Conservation (phyloP, 2,329 filamentous ascomycete species). For the Sclerotinia nivalis region DNA sequence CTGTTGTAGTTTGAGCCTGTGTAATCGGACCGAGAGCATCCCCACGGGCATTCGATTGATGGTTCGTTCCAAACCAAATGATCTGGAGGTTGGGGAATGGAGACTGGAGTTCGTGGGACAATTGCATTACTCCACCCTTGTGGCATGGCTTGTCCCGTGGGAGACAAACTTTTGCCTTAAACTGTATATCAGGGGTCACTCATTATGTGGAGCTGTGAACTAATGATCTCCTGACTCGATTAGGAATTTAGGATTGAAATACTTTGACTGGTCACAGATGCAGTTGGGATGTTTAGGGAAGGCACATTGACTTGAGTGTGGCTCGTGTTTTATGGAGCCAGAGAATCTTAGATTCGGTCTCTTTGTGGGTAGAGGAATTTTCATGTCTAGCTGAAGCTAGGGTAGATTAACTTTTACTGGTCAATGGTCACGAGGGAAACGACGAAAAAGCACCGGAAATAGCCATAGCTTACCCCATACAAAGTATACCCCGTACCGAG, state of each 20-base stretch:
- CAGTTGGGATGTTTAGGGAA: not conserved
- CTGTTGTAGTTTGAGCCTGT: not conserved
- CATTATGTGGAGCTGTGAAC: not conserved
- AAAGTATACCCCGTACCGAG: too few species aligned
- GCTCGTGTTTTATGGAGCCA: conserved; percentile 15
- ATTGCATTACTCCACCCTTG: not conserved
- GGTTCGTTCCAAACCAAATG: conserved; percentile 1
- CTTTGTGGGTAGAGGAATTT: conserved; percentile 15
- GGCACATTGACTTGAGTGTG: not conserved
- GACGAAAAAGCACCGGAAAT: not conserved
- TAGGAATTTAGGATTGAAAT: not conserved
- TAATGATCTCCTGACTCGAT: not conserved
- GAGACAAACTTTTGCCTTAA: not conserved
- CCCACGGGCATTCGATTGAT: conserved; percentile 1
- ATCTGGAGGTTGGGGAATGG: conserved; percentile 11
- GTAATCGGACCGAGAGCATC: conserved; percentile 17
- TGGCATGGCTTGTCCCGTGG: not conserved
- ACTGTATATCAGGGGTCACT: not conserved
- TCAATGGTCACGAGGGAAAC: not conserved
- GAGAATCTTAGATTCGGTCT: conserved; percentile 13
- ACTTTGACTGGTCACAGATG: not conserved
- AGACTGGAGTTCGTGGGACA: conserved; percentile 8
- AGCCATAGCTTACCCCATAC: not conserved
- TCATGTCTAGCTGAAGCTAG: not conserved
- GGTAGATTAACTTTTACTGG: conserved; percentile 1